phyloP scores from a whole-genome alignment of 805 yeast genomes.

The Myxozyma geophila region DNA sequence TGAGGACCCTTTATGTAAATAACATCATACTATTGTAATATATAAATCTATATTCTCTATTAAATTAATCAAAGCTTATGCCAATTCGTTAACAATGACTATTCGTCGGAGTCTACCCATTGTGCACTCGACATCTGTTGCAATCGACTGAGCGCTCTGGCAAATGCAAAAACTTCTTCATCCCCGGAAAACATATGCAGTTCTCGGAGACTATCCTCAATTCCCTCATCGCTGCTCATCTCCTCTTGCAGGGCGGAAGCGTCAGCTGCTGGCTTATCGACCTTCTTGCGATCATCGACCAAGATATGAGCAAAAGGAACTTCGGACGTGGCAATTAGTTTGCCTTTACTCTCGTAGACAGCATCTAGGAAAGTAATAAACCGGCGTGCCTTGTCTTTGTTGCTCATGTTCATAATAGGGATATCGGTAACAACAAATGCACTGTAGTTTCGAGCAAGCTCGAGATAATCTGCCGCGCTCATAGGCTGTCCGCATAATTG shows the following conservation, averaged over 20 bases:
- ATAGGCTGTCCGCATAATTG: slow-evolving; percentile 85
- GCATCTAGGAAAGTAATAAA: slow-evolving; percentile 96
- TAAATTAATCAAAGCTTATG: background rate
- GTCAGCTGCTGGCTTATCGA: slow-evolving; percentile 55
- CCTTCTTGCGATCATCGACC: slow-evolving; percentile 63
- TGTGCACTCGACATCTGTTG: slow-evolving; percentile 92
- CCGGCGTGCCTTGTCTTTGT: slow-evolving; percentile 83
- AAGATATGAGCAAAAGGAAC: slow-evolving; percentile 83
- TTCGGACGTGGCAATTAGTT: slow-evolving; percentile 86
- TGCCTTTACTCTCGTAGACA: slow-evolving; percentile 86
- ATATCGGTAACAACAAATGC: slow-evolving; percentile 90
- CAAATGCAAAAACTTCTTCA: slow-evolving; percentile 96
- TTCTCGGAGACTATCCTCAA: slow-evolving; percentile 60
- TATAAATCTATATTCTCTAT: background rate
- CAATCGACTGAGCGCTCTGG: slow-evolving; percentile 87
- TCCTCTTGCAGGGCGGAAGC: slow-evolving; percentile 56
- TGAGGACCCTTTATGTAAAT: too few relatives aligned
- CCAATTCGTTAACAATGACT: background rate
- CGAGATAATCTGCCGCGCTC: slow-evolving; percentile 93
- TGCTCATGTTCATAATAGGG: slow-evolving; percentile 77
- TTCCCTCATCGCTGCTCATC: slow-evolving; percentile 34
- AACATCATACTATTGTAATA: background rate
- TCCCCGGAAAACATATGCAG: slow-evolving; percentile 69
- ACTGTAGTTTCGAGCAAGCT: slow-evolving; percentile 74
- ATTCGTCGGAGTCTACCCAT: slow-evolving; percentile 65